Evolutionary conservation across 495 filamentous ascomycete species (phyloP), one percentile per base, ranked within the genome.

Genomic region (Daldinia vernicosa): DNA sequence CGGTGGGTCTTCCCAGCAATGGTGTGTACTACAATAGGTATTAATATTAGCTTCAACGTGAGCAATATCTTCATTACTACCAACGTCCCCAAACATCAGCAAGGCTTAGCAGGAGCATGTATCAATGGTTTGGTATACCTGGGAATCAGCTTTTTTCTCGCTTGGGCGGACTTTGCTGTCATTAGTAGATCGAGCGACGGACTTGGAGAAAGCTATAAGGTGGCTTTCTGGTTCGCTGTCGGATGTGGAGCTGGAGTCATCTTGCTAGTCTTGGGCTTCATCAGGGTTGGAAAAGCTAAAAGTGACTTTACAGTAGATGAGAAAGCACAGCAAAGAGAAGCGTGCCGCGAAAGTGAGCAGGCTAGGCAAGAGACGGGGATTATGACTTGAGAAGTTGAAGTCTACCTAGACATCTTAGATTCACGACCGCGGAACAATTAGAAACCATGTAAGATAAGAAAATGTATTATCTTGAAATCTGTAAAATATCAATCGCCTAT

Each of bases 61-160:
- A 83, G 89, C 35, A 90, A 90, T 69, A 87, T 93, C 45, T 93
- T 93, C 76, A 88, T 92, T 69, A 91, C 89, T 4, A 90, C 89
- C 0, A 85, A 80, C 15, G 76, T 92, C 59, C 88, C 90, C 0
- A 83, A 83, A 43, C 75, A 80, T 6, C 84, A 85, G 55, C 91
- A 94, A 75, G 91, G 91, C 0, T 9, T 47, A 24, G 43, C 43
- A 47, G 43, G 43, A 12, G 43, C 43, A 22, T 47, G 43, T 12
- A 47, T 47, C 8, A 47, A 47, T 22, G 43, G 43, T 11, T 24
- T 47, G 17, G 17, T 11, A 12, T 47, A 22, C 43, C 43, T 47
- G 1, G 43, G 43, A 9, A 47, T 47, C 19, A 47, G 43, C 11
- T 47, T 47, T 19, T 47, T 47, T 24, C 43, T 47, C 8, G 43